phyloP scores from a whole-genome alignment of 2,329 filamentous ascomycete species.

The Ophiocordyceps australis region DNA sequence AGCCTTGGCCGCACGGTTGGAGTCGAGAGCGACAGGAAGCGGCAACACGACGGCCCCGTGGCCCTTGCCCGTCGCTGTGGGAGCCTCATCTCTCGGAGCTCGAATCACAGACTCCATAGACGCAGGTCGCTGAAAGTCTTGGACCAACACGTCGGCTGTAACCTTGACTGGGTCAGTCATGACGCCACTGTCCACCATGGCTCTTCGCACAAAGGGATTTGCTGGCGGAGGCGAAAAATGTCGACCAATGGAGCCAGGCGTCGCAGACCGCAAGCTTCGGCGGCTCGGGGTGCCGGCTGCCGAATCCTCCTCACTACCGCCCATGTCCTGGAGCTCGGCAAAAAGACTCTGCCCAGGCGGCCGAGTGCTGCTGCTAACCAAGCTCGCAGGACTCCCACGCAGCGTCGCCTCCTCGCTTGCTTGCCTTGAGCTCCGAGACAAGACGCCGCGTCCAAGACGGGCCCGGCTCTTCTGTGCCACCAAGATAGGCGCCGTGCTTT shows the following conservation, averaged over 20 bases:
- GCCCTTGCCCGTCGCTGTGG: constrained; percentile 8
- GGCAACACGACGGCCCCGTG: constrained; percentile 9
- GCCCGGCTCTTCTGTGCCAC: constrained; percentile 53
- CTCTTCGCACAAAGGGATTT: constrained; percentile 28
- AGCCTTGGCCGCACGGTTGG: constrained; percentile 33
- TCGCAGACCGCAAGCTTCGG: constrained; percentile 25
- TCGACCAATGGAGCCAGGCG: constrained; percentile 26
- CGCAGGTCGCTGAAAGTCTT: constrained; percentile 11
- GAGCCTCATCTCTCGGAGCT: constrained; percentile 7
- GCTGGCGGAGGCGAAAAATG: constrained; percentile 26
- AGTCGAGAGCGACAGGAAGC: constrained; percentile 26
- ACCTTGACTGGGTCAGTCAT: constrained; percentile 41
- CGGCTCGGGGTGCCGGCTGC: constrained; percentile 36
- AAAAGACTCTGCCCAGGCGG: constrained; percentile 61
- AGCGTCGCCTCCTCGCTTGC: constrained; percentile 39
- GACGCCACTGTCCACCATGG: constrained; percentile 40
- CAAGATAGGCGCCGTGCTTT: constrained; percentile 43
- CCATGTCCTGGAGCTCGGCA: constrained; percentile 73
- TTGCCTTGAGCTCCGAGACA: constrained; percentile 40
- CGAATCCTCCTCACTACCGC: constrained; percentile 57
- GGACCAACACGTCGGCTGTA: constrained; percentile 4
- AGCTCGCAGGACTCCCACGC: constrained; percentile 41
- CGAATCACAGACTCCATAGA: constrained; percentile 23
- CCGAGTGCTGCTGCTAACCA: constrained; percentile 32
- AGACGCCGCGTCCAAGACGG: constrained; percentile 45